Evolutionary conservation across 352 stramenopile species (phyloP).

Genomic region (Phytophthora pinifolia): DNA sequence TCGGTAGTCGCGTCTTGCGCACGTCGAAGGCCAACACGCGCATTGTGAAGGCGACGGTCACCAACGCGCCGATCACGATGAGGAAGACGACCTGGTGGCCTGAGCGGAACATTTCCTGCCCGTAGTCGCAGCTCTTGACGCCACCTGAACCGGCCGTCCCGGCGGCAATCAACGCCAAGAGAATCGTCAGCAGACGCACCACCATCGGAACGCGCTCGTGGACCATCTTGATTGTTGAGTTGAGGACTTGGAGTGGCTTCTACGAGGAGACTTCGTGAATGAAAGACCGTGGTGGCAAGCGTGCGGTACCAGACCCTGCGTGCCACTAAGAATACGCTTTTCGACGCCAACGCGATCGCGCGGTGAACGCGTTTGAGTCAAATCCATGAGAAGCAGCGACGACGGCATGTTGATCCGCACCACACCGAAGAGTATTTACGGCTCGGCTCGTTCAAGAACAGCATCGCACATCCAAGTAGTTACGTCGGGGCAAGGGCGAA

Average conservation of each 20-base stretch:
- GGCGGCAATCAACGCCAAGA: constrained; percentile 45
- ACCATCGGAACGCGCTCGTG: constrained; percentile 40
- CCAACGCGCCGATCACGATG: constrained; percentile 39
- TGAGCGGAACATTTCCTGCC: constrained; percentile 53
- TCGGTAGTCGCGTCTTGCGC: constrained; percentile 51
- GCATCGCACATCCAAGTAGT: constrained; percentile 10
- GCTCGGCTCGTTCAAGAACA: not conserved
- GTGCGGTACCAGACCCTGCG: not conserved
- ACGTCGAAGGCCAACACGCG: constrained; percentile 57
- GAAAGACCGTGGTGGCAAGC: not conserved
- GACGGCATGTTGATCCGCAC: not conserved
- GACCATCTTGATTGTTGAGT: constrained; percentile 29
- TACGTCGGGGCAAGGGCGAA: too few species aligned
- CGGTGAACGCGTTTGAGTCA: not conserved
- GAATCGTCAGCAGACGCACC: constrained; percentile 41
- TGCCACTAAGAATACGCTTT: constrained; percentile 19
- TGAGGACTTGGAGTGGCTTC: constrained; percentile 5
- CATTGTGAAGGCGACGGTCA: constrained; percentile 35
- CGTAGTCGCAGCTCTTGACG: constrained; percentile 56
- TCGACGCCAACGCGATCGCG: constrained; percentile 14
- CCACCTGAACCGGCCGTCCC: constrained; percentile 38
- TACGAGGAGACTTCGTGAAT: constrained; percentile 20
- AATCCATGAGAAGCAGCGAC: constrained; percentile 3
- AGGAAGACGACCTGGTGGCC: constrained; percentile 61
- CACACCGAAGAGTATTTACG: constrained; percentile 9